phyloP scores from a whole-genome alignment of 345 rosid species.

The Heritiera littoralis region DNA sequence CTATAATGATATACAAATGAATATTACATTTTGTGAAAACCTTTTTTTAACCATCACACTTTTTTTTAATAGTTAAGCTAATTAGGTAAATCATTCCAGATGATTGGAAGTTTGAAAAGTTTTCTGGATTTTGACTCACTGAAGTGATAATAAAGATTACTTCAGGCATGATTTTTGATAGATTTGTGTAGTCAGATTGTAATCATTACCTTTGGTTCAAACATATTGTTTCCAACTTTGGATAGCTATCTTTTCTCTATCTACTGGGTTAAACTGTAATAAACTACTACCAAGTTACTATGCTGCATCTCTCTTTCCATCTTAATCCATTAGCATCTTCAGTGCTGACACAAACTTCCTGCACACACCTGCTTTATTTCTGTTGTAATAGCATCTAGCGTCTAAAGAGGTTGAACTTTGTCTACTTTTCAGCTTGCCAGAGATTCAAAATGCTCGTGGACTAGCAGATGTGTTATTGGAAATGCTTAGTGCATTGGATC shows the following conservation, averaged over 20 bases:
- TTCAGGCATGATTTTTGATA: background rate
- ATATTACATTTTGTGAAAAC: background rate
- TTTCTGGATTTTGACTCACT: conserved; percentile 2
- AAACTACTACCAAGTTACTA: background rate
- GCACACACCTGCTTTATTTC: background rate
- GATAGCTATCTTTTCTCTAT: background rate
- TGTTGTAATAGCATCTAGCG: background rate
- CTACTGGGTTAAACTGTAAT: background rate
- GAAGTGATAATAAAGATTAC: background rate
- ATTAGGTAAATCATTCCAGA: background rate
- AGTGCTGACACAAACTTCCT: background rate
- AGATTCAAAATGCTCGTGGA: conserved; percentile 76
- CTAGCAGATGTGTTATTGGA: conserved; percentile 74
- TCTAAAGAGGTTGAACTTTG: conserved; percentile 1
- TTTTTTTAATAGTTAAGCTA: background rate
- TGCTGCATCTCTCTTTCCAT: background rate
- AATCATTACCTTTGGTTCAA: background rate
- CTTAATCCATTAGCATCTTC: background rate
- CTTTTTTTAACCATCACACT: background rate
- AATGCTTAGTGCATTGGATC: conserved; percentile 89
- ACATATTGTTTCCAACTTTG: background rate
- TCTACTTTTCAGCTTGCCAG: conserved; percentile 54
- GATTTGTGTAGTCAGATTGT: background rate
- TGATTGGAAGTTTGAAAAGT: background rate
- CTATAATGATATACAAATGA: background rate